Base-by-base conservation (phyloP, 2,329 filamentous ascomycete genomes). In the Neoscytalidium dimidiatum region DNA sequence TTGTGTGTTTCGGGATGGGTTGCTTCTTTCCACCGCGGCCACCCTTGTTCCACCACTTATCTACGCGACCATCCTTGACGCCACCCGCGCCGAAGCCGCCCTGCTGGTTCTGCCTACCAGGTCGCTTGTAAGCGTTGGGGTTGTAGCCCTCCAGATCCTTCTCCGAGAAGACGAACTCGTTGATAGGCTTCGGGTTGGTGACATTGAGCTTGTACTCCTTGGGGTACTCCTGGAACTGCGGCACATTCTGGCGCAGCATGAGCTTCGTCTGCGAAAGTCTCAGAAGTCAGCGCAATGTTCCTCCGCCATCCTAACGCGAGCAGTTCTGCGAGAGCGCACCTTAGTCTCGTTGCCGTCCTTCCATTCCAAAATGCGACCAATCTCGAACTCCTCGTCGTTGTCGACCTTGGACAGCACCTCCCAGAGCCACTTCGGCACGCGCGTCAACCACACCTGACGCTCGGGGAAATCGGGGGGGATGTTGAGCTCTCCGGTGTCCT, bases 91-190 rank as follows among this genome's bases (percentile, higher is more conserved):
- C 68, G 58, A 66, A 71, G 66, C 58, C 67, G 29, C 66, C 70
- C 48, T 68, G 68, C 60, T 61, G 69, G 63, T 71, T 64, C 62
- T 72, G 68, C 58, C 69, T 69, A 8, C 73, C 70, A 8, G 44
- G 56, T 14, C 64, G 57, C 4, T 71, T 71, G 46, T 70, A 72
- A 33, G 71, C 72, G 33, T 71, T 72, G 3, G 75, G 72, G 67
- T 84, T 84, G 79, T 88, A 93, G 41, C 92, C 92, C 0, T 93
- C 91, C 23, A 97, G 85, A 73, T 98, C 92, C 76, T 96, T 93
- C 79, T 99, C 95, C 44, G 91, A 93, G 74, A 99, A 99, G 64
- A 98, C 83, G 75, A 91, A 96, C 21, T 93, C 95, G 78, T 97
- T 97, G 72, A 87, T 87, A 35, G 94, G 87, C n/a, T 86, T 79